Evolutionary conservation across 306 rosid species (phyloP), one percentile per base, ranked within the genome.

Genomic region (Citrullus amarus): DNA sequence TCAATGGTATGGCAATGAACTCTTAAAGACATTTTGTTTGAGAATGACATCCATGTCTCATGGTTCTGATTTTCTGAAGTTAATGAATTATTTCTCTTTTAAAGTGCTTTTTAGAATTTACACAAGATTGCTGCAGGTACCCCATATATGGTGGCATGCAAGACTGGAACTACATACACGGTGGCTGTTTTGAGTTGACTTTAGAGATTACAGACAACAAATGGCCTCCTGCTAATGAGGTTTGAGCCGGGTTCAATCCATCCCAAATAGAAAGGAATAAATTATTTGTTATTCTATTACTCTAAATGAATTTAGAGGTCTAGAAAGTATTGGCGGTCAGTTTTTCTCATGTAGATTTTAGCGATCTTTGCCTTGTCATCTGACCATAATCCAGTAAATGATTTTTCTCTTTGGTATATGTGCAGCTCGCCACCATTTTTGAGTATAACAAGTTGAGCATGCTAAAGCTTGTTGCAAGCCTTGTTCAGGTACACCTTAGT

Each of bases 91-190:
- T 13, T 25, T 41, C 44, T 60, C 73, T 77, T 68, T 39, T 61
- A 9, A 38, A 77, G 61, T 58, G 55, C 39, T 67, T 50, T 83
- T 75, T 80, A 81, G 83, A 75, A 58, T 63, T 85, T 84, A 76
- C 68, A 63, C 79, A 70, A 80, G 73, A 80, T 71, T 81, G 76
- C 79, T 83, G 83, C 87, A 95, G 99, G 98, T 95, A 95, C 63
- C 99, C 99, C 18, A 78, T 95, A 71, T 92, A 92, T 66, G 99
- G 99, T 67, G 99, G 97, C 82, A 95, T 95, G 99, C 97, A 95
- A 86, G 99, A 92, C 80, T 95, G 97, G 97, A 95, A 95, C 84
- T 95, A 91, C 75, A 92, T 88, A 81, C 88, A 91, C 32, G 96
- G 83, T 59, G 96, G 93, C 60, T 92, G 97, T 88, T 89, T 95